Evolutionary conservation across 2,329 filamentous ascomycete species (phyloP).

Genomic region (Fusarium poae): DNA sequence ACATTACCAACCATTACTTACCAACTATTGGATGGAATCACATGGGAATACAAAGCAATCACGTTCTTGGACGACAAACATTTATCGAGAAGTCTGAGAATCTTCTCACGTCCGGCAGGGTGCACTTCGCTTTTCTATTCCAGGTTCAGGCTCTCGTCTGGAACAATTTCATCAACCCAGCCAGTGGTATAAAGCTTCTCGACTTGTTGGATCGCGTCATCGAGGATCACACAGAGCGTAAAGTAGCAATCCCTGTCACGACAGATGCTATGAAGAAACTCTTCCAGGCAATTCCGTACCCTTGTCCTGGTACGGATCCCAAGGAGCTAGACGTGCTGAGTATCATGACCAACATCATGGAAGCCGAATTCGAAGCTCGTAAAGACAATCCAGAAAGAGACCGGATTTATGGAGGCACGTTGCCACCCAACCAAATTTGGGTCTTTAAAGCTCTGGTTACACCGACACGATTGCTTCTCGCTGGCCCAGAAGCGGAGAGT

Average conservation of each 20-base stretch:
- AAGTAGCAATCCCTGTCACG: conserved; percentile 58
- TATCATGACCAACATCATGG: conserved; percentile 57
- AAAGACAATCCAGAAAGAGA: conserved; percentile 43
- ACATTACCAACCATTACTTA: conserved; percentile 47
- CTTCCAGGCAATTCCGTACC: conserved; percentile 65
- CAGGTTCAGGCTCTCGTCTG: conserved; percentile 73
- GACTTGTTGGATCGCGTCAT: conserved; percentile 56
- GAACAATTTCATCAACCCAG: conserved; percentile 72
- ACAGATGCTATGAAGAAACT: conserved; percentile 67
- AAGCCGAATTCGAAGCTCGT: conserved; percentile 58
- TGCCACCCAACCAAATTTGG: conserved; percentile 59
- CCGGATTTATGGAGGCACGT: conserved; percentile 44
- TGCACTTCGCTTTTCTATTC: conserved; percentile 68
- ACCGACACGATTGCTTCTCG: conserved; percentile 68
- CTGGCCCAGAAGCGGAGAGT: conserved; percentile 74
- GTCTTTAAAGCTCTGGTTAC: conserved; percentile 71
- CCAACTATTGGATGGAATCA: conserved; percentile 30
- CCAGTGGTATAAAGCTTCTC: conserved; percentile 62
- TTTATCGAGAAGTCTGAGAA: conserved; percentile 38
- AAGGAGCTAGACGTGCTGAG: conserved; percentile 54
- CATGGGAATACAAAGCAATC: conserved; percentile 39
- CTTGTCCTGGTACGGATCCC: conserved; percentile 64
- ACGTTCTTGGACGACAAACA: conserved; percentile 35
- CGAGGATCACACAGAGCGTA: conserved; percentile 40
- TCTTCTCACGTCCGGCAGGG: conserved; percentile 42